A percentile compares a stretch with the other conserved stretches of the same genome.
Evolutionary conservation across 805 yeast genomes (phyloP).

Genomic region (Myxozyma kluyveri): DNA sequence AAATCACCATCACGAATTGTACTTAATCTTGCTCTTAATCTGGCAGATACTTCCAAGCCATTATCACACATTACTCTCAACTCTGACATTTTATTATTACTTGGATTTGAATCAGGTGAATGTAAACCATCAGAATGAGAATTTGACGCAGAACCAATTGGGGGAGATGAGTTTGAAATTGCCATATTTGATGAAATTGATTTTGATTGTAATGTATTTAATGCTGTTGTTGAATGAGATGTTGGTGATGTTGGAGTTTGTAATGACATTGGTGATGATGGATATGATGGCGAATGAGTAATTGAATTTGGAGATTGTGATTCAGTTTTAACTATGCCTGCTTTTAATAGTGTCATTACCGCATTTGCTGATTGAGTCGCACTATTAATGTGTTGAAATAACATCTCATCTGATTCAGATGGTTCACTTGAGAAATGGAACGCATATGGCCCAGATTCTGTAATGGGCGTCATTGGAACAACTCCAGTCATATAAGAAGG

Average conservation of each 20-base stretch:
- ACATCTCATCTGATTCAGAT: conserved; percentile 61
- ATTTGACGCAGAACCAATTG: neutral
- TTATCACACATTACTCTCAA: conserved; percentile 71
- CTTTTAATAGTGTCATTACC: conserved; percentile 72
- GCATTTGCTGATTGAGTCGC: conserved; percentile 69
- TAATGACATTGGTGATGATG: neutral
- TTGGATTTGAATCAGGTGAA: no score
- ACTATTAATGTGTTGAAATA: conserved; percentile 60
- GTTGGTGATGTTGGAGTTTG: neutral
- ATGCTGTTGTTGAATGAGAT: neutral
- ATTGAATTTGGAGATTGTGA: neutral
- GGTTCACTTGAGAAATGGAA: conserved; percentile 32
- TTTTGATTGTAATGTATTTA: neutral
- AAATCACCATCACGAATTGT: conserved; percentile 48
- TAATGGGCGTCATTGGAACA: conserved; percentile 16
- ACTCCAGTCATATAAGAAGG: conserved; percentile 3
- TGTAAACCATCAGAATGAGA: no score
- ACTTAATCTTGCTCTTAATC: conserved; percentile 55
- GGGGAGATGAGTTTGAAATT: neutral
- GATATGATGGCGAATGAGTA: neutral
- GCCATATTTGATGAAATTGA: neutral
- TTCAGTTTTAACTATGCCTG: conserved; percentile 38
- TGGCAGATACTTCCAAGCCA: conserved; percentile 78
- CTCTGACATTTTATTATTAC: conserved; percentile 64
- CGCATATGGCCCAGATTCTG: conserved; percentile 18